Base-by-base conservation (phyloP, 768 basidiomycete species). In the Rhodotorula babjevae region DNA sequence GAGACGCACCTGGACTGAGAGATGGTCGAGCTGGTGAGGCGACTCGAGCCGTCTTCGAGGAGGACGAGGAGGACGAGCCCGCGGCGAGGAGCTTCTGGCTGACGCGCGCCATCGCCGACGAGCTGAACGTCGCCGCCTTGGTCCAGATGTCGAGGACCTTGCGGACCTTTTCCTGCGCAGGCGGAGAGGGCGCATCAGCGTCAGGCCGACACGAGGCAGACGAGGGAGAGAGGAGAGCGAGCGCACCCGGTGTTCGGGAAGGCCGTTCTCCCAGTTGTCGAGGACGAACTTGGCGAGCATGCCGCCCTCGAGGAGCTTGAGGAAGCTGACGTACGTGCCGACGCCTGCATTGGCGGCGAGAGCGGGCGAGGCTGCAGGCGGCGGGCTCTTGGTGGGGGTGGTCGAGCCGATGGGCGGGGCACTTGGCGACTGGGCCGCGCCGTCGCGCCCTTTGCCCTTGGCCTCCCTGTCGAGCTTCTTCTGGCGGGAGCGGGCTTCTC, bases 91-190 rank as follows among this genome's bases (percentile, higher is more conserved):
- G 65, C 47, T 75, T 75, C 46, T 29, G 56, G 61, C 31, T 57
- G 68, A 75, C 60, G 8, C 71, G 47, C 1, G 61, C 60, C 9
- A 75, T 60, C 15, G 60, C 25, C 0, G 71, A 29, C 2, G 65
- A 16, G 18, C 55, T 66, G 64, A 99, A 99, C 61, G 95, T 95
- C 82, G 85, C 87, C 69, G 88, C 87, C 82, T 94, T 95, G 78
- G 85, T 86, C 95, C 95, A 99, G 79, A 99, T 97, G 83, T 97
- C 96, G 82, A 95, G 87, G 79, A 99, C 88, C 82, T 98, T 98
- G 85, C 90, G 89, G 59, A 91, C 86, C 84, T 99, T 99, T 84
- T 96, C 95, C 94, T 97, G 85, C 36, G 19, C 9, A 57, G n/a
- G 49, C 36, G 61, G 19, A 53, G 18, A 53, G 49, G 49, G 3